phyloP scores from a whole-genome alignment of 176 grass and related monocot genomes.

The Themeda triandra region DNA sequence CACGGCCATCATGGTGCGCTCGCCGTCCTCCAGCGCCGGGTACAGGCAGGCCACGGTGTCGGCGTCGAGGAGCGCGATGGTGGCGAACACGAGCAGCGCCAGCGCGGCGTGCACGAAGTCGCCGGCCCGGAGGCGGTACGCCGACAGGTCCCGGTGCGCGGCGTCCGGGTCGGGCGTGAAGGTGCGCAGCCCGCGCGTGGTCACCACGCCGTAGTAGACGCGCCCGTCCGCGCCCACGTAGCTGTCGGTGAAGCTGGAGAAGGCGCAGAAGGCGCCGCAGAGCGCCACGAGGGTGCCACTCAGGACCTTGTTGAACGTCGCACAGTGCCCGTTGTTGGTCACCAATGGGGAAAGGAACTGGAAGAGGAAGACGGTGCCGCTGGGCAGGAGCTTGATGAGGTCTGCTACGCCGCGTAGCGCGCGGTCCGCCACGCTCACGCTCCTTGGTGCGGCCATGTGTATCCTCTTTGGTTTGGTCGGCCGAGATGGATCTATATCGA shows the following conservation, averaged over 20 bases:
- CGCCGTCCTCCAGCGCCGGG: conserved; percentile 45
- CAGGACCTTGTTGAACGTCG: conserved; percentile 33
- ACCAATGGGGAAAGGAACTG: conserved; percentile 69
- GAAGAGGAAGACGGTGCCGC: conserved; percentile 80
- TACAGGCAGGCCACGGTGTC: conserved; percentile 61
- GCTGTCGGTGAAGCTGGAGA: conserved; percentile 83
- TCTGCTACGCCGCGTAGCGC: conserved; percentile 52
- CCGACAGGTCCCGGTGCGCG: conserved; percentile 33
- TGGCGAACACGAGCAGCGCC: conserved; percentile 60
- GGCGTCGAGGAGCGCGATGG: conserved; percentile 55
- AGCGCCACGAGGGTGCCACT: conserved; percentile 36
- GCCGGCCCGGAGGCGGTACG: conserved; percentile 47
- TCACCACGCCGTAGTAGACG: conserved; percentile 77
- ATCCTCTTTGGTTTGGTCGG: too few relatives aligned
- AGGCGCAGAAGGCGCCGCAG: conserved; percentile 63
- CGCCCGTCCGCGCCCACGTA: conserved; percentile 61
- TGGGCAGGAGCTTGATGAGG: conserved; percentile 81
- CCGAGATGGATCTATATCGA: too few relatives aligned
- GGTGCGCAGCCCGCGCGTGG: conserved; percentile 48
- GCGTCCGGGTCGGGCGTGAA: conserved; percentile 50
- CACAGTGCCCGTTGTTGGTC: conserved; percentile 71
- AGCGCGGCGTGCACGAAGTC: conserved; percentile 71
- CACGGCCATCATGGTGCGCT: conserved; percentile 55
- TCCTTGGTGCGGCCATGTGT: conserved; percentile 15
- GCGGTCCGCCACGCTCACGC: conserved; percentile 30